Base-by-base conservation (phyloP, 169 alveolate species). In the Eimeria praecox region DNA sequence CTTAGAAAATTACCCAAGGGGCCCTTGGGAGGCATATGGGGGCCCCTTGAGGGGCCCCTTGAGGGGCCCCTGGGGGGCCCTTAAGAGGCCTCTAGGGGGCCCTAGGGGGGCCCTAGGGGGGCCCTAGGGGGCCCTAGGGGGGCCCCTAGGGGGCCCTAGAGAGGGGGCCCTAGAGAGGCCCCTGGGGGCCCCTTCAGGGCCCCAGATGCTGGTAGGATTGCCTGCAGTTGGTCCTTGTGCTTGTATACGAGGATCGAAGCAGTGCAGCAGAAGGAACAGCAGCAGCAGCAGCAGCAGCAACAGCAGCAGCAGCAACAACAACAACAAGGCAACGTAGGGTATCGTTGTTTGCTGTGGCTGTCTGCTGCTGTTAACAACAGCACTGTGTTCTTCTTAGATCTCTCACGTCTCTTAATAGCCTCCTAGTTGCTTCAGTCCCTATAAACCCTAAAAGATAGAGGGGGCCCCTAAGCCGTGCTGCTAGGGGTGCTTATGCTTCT, bases 251-350 rank as follows among this genome's bases (percentile, higher is more conserved):
- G 69, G 22, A 59, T 59, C n/a, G 69, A 9, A 59, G 69, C 69
- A 18, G 30, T 44, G 66, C 89, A 78, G 89, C 59, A 83, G 52
- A 44, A 54, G 77, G 77, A 52, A n/a, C 69, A 83, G 75, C 91
- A 83, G 77, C 91, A 54, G 35, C 52, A 33, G 33, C 73, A n/a
- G 54, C 46, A 83, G 73, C 52, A 38, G 44, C 33, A 83, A 10
- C 54, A 0, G 35, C 91, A 35, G 44, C 73, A 54, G 59, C 73
- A n/a, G 54, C 46, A 83, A 52, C 52, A 38, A 27, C 33, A 83
- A 10, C 54, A 0, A 18, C 91, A 35, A 27, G 52, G 33, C 42
- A 12, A n/a, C 5, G 5, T 0, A 59, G 56, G 20, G 12, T 5
- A 49, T 5, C 56, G 56, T 49, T 12, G 20, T 12, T 12, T 49